These are phyloP conservation scores for Leccinum pachyderme DNA, from an alignment of 1,284 basidiomycete species.

Conservation along the genomic window DNA sequence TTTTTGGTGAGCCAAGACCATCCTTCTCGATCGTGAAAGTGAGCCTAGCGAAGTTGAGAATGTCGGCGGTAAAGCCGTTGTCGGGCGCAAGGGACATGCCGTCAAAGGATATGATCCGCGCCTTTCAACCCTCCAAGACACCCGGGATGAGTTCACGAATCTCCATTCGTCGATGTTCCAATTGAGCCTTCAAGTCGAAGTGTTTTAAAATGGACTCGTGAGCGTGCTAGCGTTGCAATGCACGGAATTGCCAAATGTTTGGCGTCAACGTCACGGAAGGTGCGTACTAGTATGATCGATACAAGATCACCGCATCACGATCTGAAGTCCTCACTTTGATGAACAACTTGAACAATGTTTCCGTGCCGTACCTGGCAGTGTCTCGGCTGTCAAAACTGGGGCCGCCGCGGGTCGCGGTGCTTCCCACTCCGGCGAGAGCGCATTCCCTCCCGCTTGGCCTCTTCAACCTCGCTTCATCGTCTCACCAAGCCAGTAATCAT, in stretches of 20 bases:
- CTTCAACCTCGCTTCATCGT: not conserved
- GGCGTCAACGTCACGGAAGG: too few species aligned
- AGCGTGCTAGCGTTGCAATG: not conserved
- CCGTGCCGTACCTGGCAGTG: not conserved
- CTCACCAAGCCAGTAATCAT: not conserved
- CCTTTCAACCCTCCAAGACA: conserved; percentile 19
- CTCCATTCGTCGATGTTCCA: conserved; percentile 14
- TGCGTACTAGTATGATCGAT: not conserved
- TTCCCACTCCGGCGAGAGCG: not conserved
- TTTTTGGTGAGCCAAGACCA: conserved; percentile 28
- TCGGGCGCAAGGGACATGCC: conserved; percentile 40
- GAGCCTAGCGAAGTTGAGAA: conserved; percentile 56
- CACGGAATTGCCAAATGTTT: not conserved
- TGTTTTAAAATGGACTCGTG: not conserved
- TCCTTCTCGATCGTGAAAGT: conserved; percentile 39
- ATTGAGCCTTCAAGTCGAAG: not conserved
- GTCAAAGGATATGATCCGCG: conserved; percentile 37
- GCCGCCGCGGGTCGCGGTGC: not conserved
- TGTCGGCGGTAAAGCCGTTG: conserved; percentile 44
- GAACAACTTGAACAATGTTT: not conserved
- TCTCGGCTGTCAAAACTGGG: not conserved
- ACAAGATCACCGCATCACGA: not conserved
- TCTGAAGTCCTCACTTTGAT: not conserved
- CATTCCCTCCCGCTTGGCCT: not conserved
- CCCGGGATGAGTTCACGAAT: conserved; percentile 18